Conservation (phyloP, 805 yeast genomes). For the Candida oleophila region DNA sequence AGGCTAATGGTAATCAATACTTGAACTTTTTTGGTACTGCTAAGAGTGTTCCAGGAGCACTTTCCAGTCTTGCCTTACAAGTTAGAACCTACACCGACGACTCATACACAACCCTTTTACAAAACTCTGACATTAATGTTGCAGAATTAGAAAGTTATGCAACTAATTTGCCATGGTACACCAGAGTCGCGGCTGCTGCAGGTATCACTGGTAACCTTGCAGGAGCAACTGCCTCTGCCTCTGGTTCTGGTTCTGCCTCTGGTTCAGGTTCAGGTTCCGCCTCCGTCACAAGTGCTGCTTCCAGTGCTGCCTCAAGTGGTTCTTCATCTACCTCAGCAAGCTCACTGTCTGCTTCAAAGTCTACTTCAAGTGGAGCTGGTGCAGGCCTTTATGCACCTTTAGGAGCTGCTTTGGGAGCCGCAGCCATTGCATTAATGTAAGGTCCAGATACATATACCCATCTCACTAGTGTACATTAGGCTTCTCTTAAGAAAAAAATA, state of each 20-base stretch:
- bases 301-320: constrained; percentile 4
- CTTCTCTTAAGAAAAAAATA: too few relatives aligned
- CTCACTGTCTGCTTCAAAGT: constrained; percentile 6
- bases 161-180: constrained; percentile 39
- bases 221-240: constrained; percentile 7
- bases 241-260: constrained; percentile 7
- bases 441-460: constrained; percentile 3
- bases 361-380: constrained; percentile 11
- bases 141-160: constrained; percentile 28
- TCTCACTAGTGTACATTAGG: constrained; percentile 1
- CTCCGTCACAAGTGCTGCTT: constrained; percentile 1
- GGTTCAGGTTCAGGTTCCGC: constrained; percentile 6
- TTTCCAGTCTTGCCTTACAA: constrained; percentile 26
- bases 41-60: constrained; percentile 22
- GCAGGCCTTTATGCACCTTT: constrained; percentile 22
- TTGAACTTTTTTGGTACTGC: constrained; percentile 27
- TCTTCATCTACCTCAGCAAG: constrained; percentile 5
- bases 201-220: constrained; percentile 9
- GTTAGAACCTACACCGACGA: constrained; percentile 26
- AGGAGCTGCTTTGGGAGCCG: constrained; percentile 33
- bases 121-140: constrained; percentile 22
- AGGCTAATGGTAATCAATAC: constrained; percentile 24
- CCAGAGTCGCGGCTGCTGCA: constrained; percentile 17
- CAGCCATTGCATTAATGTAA: constrained; percentile 33
- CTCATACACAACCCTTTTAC: constrained; percentile 36